These are phyloP conservation scores for Ascomycota sp. DNA, from an alignment of 2,329 filamentous ascomycete genomes.

Conservation along the genomic window DNA sequence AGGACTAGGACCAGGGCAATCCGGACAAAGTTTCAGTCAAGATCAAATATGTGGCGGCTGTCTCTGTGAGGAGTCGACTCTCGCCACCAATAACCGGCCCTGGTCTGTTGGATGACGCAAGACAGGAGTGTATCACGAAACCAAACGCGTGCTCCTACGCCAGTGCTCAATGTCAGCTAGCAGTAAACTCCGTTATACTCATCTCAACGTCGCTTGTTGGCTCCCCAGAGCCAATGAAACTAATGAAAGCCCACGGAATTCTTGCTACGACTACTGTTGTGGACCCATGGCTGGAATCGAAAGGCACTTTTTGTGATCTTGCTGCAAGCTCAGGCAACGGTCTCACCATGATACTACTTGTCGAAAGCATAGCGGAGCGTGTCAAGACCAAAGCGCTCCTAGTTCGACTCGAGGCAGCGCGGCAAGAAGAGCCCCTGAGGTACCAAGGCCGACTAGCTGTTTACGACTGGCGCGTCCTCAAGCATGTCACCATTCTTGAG, in stretches of 20 bases:
- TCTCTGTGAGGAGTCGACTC: too few species aligned
- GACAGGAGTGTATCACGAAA: not conserved
- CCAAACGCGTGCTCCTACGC: constrained; percentile 11
- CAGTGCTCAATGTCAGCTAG: constrained; percentile 16
- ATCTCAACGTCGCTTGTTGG: constrained; percentile 18
- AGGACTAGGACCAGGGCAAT: too few species aligned
- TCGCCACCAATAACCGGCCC: too few species aligned
- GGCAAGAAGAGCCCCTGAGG: constrained; percentile 8
- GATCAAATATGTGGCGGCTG: too few species aligned
- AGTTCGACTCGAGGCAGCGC: constrained; percentile 10
- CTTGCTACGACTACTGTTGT: constrained; percentile 13
- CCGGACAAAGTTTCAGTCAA: too few species aligned
- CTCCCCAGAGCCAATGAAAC: constrained; percentile 14
- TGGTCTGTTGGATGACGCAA: too few species aligned
- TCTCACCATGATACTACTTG: constrained; percentile 16
- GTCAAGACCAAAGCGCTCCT: constrained; percentile 14
- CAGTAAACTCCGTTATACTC: constrained; percentile 17
- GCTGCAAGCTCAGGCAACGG: not conserved
- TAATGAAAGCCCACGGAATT: constrained; percentile 23
- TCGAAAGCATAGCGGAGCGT: constrained; percentile 17
- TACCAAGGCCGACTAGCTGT: constrained; percentile 18
- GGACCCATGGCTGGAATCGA: constrained; percentile 11
- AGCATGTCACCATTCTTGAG: constrained; percentile 19
- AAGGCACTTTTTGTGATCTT: not conserved
- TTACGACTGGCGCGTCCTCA: constrained; percentile 26